Conservation (phyloP, 1,284 basidiomycete genomes). For the Coriolopsis trogii region DNA sequence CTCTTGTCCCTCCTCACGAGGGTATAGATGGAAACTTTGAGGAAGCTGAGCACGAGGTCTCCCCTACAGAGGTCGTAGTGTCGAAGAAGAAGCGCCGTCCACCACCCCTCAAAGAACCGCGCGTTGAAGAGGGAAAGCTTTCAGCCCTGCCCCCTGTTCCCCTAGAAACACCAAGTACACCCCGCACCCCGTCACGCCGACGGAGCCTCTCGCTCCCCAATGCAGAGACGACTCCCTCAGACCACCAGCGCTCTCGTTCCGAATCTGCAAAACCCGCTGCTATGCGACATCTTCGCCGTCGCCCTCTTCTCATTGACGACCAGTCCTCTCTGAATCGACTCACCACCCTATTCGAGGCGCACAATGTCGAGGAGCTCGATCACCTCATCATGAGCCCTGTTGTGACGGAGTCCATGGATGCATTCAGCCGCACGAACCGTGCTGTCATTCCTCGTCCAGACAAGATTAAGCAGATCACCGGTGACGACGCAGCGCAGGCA, state of each 20-base stretch:
- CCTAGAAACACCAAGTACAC: slow-evolving; percentile 16
- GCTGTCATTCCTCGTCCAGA: slow-evolving; percentile 28
- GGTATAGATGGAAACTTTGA: slow-evolving; percentile 22
- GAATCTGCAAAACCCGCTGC: slow-evolving; percentile 20
- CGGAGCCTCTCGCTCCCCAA: slow-evolving; percentile 21
- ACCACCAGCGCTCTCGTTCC: slow-evolving; percentile 20
- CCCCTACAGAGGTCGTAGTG: slow-evolving; percentile 13
- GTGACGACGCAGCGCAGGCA: slow-evolving; percentile 47
- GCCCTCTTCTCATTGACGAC: slow-evolving; percentile 45
- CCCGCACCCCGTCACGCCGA: slow-evolving; percentile 19
- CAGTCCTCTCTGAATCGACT: slow-evolving; percentile 41
- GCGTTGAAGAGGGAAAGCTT: slow-evolving; percentile 8
- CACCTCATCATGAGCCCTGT: slow-evolving; percentile 36
- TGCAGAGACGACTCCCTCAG: slow-evolving; percentile 13
- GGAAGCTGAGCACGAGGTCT: slow-evolving; percentile 20
- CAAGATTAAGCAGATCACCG: slow-evolving; percentile 46
- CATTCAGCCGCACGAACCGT: slow-evolving; percentile 21
- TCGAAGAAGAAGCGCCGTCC: slow-evolving; percentile 29
- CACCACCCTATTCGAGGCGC: slow-evolving; percentile 44
- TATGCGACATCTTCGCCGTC: slow-evolving; percentile 35
- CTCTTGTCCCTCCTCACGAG: slow-evolving; percentile 28
- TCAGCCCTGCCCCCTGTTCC: slow-evolving; percentile 18
- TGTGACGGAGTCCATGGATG: slow-evolving; percentile 29
- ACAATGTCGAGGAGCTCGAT: slow-evolving; percentile 39
- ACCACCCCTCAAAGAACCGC: slow-evolving; percentile 26